phyloP scores from a whole-genome alignment of 2,329 filamentous ascomycete genomes.

The Paraphaeosphaeria minitans region DNA sequence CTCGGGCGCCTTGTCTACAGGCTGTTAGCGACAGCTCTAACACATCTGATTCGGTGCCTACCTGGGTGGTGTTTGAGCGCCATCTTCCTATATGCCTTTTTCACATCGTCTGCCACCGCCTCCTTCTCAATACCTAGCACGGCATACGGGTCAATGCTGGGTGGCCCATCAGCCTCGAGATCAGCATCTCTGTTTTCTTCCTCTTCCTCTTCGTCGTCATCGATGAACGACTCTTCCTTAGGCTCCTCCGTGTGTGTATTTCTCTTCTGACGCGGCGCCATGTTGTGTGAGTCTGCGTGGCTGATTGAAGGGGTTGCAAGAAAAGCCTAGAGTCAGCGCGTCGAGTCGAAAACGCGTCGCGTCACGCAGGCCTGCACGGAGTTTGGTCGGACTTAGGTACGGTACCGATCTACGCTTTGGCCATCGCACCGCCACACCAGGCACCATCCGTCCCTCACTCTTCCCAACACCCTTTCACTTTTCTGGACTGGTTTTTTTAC shows the following conservation, averaged over 20 bases:
- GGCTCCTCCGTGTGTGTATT: conserved; percentile 6
- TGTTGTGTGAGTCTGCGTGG: conserved; percentile 9
- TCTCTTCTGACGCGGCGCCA: conserved; percentile 16
- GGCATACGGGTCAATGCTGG: conserved; percentile 77
- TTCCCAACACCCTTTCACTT: conserved; percentile 13
- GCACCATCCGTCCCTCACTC: conserved; percentile 6
- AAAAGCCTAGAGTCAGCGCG: conserved; percentile 14
- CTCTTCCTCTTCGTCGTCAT: conserved; percentile 54
- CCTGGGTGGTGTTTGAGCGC: conserved; percentile 80
- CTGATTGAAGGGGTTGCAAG: conserved; percentile 6
- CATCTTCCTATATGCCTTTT: conserved; percentile 87
- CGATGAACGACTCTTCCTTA: conserved; percentile 13
- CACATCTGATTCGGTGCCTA: conserved; percentile 48
- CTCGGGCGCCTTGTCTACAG: conserved; percentile 73
- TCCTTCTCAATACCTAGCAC: conserved; percentile 73
- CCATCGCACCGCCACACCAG: conserved; percentile 21
- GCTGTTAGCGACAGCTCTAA: conserved; percentile 19
- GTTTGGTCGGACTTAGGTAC: conserved; percentile 27
- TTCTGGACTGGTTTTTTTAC: conserved; percentile 11
- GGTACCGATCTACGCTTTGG: conserved; percentile 13
- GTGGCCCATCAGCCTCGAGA: conserved; percentile 58
- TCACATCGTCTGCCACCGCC: conserved; percentile 80
- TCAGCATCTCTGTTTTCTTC: conserved; percentile 23
- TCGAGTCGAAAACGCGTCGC: conserved; percentile 31
- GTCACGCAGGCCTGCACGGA: conserved; percentile 24